Conservation (phyloP, 768 basidiomycete genomes). For the Podaxis sp. region DNA sequence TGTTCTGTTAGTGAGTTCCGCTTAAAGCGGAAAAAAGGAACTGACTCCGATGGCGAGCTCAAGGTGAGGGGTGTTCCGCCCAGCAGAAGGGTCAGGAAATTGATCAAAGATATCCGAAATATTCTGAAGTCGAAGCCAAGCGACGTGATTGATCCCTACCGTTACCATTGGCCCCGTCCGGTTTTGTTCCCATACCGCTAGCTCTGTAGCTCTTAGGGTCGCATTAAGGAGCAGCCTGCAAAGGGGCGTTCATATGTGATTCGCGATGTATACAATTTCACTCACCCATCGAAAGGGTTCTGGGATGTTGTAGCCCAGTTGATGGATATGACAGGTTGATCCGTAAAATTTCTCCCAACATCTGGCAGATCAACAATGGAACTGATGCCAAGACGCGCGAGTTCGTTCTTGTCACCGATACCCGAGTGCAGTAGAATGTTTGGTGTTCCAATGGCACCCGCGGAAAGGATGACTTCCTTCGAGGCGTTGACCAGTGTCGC, state of each 20-base stretch:
- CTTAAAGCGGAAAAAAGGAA: neutral
- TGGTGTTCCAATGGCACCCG: constrained; percentile 33
- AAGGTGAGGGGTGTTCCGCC: constrained; percentile 20
- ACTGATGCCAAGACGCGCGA: constrained; percentile 21
- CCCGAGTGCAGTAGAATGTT: constrained; percentile 33
- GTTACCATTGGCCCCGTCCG: constrained; percentile 20
- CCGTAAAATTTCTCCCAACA: constrained; percentile 34
- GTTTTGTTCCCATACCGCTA: constrained; percentile 19
- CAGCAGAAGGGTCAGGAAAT: constrained; percentile 21
- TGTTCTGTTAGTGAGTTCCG: neutral
- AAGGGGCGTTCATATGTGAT: neutral
- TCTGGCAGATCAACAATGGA: constrained; percentile 26
- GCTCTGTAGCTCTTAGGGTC: constrained; percentile 18
- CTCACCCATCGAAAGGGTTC: constrained; percentile 22
- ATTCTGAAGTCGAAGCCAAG: constrained; percentile 20
- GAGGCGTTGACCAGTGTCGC: constrained; percentile 25
- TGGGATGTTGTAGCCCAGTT: constrained; percentile 23
- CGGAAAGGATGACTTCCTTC: constrained; percentile 51
- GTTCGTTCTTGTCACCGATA: constrained; percentile 25
- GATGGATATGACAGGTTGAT: constrained; percentile 25
- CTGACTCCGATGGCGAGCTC: constrained; percentile 16
- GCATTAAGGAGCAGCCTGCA: constrained; percentile 19
- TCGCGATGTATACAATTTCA: neutral
- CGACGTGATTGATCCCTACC: constrained; percentile 19
- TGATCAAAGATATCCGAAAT: constrained; percentile 17